phyloP scores from a whole-genome alignment of 495 filamentous ascomycete species.

The Ascobolus immersus region DNA sequence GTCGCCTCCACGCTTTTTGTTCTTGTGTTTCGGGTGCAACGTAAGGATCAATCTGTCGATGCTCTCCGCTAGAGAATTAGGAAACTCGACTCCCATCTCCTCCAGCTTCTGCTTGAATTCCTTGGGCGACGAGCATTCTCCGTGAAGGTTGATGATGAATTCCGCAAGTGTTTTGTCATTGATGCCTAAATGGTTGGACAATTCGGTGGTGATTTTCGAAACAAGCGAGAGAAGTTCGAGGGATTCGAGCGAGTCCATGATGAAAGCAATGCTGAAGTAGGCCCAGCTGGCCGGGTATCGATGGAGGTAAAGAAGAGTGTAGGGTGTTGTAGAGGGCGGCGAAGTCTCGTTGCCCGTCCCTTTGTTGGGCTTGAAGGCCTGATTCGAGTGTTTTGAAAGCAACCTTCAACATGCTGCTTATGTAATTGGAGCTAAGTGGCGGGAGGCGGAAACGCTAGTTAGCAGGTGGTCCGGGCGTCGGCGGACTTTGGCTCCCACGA shows the following conservation, averaged over 20 bases:
- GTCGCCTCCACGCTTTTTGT: conserved; percentile 19
- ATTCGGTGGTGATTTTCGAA: conserved; percentile 77
- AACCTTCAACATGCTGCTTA: too few species aligned
- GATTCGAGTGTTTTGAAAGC: too few species aligned
- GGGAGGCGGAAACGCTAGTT: too few species aligned
- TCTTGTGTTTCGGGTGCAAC: conserved; percentile 53
- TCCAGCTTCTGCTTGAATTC: conserved; percentile 46
- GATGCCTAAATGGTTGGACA: conserved; percentile 81
- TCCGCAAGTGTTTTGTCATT: conserved; percentile 86
- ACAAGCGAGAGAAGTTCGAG: conserved; percentile 84
- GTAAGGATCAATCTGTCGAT: conserved; percentile 67
- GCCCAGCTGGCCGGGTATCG: too few species aligned
- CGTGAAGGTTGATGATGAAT: conserved; percentile 74
- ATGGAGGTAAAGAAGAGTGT: too few species aligned
- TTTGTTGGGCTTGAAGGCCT: too few species aligned
- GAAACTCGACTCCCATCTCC: conserved; percentile 63
- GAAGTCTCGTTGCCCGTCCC: too few species aligned
- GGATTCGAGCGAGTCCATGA: conserved; percentile 40
- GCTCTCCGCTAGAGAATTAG: conserved; percentile 67
- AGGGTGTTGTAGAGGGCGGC: too few species aligned
- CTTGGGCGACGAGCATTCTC: conserved; percentile 38
- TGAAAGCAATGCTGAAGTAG: too few species aligned
- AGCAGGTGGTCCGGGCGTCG: too few species aligned
- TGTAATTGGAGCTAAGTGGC: too few species aligned
- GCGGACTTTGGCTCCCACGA: too few species aligned